Evolutionary conservation across 352 stramenopile species (phyloP).

Genomic region (Pythium oligandrum): DNA sequence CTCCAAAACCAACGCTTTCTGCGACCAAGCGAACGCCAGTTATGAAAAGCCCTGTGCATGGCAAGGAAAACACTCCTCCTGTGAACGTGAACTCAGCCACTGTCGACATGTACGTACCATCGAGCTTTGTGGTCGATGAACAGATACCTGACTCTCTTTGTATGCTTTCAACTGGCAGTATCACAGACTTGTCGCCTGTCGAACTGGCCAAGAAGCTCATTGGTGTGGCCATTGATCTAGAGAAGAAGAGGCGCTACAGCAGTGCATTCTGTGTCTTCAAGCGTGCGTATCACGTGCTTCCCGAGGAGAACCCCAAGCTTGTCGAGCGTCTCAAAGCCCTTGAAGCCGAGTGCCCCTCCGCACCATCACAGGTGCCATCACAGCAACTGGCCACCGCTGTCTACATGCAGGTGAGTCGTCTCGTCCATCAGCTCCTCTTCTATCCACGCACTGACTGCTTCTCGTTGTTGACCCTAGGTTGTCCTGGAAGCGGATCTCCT

Average conservation of each 20-base stretch:
- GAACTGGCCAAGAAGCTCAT: slow-evolving; percentile 60
- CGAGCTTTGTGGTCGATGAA: too few relatives aligned
- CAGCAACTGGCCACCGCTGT: slow-evolving; percentile 34
- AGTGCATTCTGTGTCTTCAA: slow-evolving; percentile 51
- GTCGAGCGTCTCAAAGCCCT: slow-evolving; percentile 32
- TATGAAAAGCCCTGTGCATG: too few relatives aligned
- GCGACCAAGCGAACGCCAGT: too few relatives aligned
- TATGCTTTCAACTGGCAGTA: too few relatives aligned
- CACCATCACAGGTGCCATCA: slow-evolving; percentile 18
- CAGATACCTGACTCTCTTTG: too few relatives aligned
- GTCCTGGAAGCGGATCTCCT: slow-evolving; percentile 52
- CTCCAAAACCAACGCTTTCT: too few relatives aligned
- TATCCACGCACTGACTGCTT: too few relatives aligned
- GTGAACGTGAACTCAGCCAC: too few relatives aligned
- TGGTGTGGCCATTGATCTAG: slow-evolving; percentile 39
- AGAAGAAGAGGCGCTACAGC: slow-evolving; percentile 31
- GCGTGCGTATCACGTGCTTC: slow-evolving; percentile 41
- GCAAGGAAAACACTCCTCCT: too few relatives aligned
- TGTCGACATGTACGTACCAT: too few relatives aligned
- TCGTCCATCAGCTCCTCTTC: too few relatives aligned
- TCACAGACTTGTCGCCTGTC: slow-evolving; percentile 19
- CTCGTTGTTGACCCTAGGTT: slow-evolving; percentile 3
- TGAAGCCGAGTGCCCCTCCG: slow-evolving; percentile 20
- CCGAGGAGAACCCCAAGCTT: slow-evolving; percentile 41
- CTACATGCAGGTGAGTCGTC: slow-evolving; percentile 13